A percentile compares a stretch with the other conserved stretches of the same genome.
Evolutionary conservation across 2,329 filamentous ascomycete species (phyloP).

Genomic region (Cercospora zeina): DNA sequence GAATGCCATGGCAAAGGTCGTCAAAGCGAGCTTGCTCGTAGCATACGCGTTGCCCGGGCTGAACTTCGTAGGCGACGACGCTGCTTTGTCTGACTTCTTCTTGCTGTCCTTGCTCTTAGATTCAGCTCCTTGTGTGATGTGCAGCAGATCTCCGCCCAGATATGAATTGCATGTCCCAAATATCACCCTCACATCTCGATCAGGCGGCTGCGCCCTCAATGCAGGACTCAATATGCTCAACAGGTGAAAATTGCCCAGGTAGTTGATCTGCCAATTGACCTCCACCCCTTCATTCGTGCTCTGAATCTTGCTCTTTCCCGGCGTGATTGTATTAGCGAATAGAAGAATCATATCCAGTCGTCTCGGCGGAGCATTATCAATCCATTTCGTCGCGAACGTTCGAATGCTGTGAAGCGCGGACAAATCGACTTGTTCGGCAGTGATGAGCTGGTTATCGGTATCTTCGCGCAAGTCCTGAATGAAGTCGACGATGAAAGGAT

Average conservation of each 20-base stretch:
- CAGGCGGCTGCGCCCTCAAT: constrained; percentile 84
- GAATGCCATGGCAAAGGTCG: constrained; percentile 84
- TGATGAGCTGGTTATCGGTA: constrained; percentile 83
- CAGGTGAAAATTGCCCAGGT: constrained; percentile 91
- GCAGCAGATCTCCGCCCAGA: constrained; percentile 70
- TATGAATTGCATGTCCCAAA: constrained; percentile 87
- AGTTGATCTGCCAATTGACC: constrained; percentile 91
- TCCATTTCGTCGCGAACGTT: constrained; percentile 94
- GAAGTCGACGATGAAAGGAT: constrained; percentile 89
- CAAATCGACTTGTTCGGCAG: constrained; percentile 92
- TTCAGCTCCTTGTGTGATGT: constrained; percentile 48
- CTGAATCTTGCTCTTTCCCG: constrained; percentile 58
- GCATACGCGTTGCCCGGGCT: constrained; percentile 51
- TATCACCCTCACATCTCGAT: constrained; percentile 87
- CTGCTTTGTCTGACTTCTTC: constrained; percentile 37
- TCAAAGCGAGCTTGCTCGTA: constrained; percentile 68
- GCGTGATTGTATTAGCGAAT: constrained; percentile 76
- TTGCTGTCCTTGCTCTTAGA: constrained; percentile 39
- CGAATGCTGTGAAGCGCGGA: constrained; percentile 86
- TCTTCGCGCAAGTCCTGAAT: constrained; percentile 79
- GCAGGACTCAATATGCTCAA: constrained; percentile 89
- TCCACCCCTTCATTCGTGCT: constrained; percentile 76
- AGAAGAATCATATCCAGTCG: constrained; percentile 88
- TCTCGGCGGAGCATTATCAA: constrained; percentile 88
- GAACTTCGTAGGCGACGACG: constrained; percentile 40